Evolutionary conservation across 179 eudicot genomes (phyloP), one percentile per base, ranked within the genome.

Genomic region (Nepenthes alata): DNA sequence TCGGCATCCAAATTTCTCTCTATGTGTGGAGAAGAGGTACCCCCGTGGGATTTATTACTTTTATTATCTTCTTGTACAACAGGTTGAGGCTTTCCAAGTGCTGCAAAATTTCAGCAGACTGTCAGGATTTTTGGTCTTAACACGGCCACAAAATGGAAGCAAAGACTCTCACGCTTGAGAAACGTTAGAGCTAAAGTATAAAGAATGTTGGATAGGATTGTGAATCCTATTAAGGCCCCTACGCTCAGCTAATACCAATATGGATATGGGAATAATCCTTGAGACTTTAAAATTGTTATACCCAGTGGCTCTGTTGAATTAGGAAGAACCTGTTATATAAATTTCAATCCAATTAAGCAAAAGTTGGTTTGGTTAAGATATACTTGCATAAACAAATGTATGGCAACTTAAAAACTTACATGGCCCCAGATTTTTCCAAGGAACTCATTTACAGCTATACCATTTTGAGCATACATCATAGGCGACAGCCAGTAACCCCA

Each of bases 401-500:
- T 55, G 58, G 37, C 37, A 25, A 25, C 37, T 25, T 53, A 8
- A 2, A 14, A 57, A 57, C 84, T 62, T 71, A 80, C 84, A 4
- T 72, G 59, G 35, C 57, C 39, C 87, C 87, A 82, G 47, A 70
- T 66, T 38, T 72, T 25, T 2, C 87, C 83, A 34, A 66, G 69
- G 59, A 82, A 74, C 70, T 82, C 87, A 65, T 82, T 82, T 39
- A 70, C 78, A 35, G 56, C 50, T 38, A 82, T 56, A 39, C 81
- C 87, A 65, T 69, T 79, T 52, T 77, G 76, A 9, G 62, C 83
- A 63, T 82, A 82, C 81, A 74, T 79, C 74, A 82, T 11, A 1
- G 86, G 83, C 11, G 86, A 82, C 9, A 58, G 13, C 76, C 78
- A 82, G 51, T 74, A 82, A 64, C 78, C 86, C 86, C 86, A 82